phyloP scores from a whole-genome alignment of 352 stramenopile genomes.

The Hyaloperonospora brassicae region DNA sequence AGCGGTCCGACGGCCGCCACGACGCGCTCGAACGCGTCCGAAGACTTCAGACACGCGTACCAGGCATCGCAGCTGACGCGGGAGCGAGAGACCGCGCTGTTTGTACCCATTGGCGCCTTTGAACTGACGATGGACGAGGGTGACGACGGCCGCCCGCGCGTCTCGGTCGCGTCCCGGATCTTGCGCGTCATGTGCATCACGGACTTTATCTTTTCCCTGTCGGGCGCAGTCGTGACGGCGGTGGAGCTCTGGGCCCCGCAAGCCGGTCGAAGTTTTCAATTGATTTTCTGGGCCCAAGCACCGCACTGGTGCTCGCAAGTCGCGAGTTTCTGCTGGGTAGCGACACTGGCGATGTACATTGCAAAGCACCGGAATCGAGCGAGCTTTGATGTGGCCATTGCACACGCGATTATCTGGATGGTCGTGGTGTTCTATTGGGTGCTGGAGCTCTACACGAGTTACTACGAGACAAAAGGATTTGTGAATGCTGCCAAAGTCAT shows the following conservation, averaged over 20 bases:
- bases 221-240: constrained; percentile 45
- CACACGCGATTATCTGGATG: constrained; percentile 74
- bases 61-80: constrained; percentile 18
- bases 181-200: constrained; percentile 62
- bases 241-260: constrained; percentile 37
- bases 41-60: constrained; percentile 25
- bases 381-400: constrained; percentile 64
- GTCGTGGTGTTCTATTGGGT: constrained; percentile 69
- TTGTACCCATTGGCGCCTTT: constrained; percentile 13
- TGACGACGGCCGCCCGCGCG: constrained; percentile 27
- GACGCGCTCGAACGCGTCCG: constrained; percentile 27
- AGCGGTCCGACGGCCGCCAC: constrained; percentile 3
- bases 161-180: constrained; percentile 55
- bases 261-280: constrained; percentile 34
- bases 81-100: constrained; percentile 28
- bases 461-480: constrained; percentile 39
- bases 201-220: constrained; percentile 63
- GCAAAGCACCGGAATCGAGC: constrained; percentile 42
- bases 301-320: constrained; percentile 75
- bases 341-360: constrained; percentile 68
- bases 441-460: constrained; percentile 60
- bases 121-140: constrained; percentile 26
- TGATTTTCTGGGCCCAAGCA: constrained; percentile 60
- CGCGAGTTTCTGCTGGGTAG: constrained; percentile 75
- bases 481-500: constrained; percentile 52